phyloP scores from a whole-genome alignment of 495 filamentous ascomycete genomes.

The Aspergillus mulundensis region DNA sequence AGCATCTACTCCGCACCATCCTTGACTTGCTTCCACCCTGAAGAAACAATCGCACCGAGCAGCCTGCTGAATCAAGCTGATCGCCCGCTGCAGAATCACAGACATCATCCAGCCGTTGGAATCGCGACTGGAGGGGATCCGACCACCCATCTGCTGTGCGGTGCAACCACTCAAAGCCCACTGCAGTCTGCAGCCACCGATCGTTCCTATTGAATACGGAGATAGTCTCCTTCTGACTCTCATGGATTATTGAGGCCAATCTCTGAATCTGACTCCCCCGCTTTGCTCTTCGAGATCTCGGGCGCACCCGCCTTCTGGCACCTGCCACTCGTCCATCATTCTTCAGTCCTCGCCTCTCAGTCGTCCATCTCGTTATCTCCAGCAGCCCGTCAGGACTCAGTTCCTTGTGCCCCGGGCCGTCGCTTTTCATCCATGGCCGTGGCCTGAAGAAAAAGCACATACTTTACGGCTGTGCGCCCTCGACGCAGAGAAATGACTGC shows the following conservation, averaged over 20 bases:
- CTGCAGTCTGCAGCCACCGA: constrained; percentile 12
- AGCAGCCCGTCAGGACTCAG: background rate
- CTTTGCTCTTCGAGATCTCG: constrained; percentile 29
- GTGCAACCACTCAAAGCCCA: constrained; percentile 18
- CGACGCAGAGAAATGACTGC: constrained; percentile 2
- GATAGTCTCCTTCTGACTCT: constrained; percentile 14
- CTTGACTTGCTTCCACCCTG: too few relatives aligned
- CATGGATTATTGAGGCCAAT: constrained; percentile 12
- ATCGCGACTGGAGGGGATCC: constrained; percentile 19
- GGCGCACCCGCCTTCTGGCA: constrained; percentile 21
- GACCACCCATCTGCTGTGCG: constrained; percentile 15
- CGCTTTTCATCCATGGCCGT: too few relatives aligned
- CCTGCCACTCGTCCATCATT: constrained; percentile 2
- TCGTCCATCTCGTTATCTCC: background rate
- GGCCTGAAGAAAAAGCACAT: background rate
- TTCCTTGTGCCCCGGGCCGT: too few relatives aligned
- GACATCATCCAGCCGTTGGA: constrained; percentile 8
- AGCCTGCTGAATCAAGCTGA: background rate
- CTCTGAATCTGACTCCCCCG: constrained; percentile 15
- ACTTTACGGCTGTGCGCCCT: background rate
- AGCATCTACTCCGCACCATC: too few relatives aligned
- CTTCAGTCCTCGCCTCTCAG: background rate
- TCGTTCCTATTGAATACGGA: background rate
- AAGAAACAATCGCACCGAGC: too few relatives aligned
- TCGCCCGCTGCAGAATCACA: constrained; percentile 8